These are phyloP conservation scores for Diddensiella caesifluorescens DNA, from an alignment of 805 yeast species.

Conservation along the genomic window DNA sequence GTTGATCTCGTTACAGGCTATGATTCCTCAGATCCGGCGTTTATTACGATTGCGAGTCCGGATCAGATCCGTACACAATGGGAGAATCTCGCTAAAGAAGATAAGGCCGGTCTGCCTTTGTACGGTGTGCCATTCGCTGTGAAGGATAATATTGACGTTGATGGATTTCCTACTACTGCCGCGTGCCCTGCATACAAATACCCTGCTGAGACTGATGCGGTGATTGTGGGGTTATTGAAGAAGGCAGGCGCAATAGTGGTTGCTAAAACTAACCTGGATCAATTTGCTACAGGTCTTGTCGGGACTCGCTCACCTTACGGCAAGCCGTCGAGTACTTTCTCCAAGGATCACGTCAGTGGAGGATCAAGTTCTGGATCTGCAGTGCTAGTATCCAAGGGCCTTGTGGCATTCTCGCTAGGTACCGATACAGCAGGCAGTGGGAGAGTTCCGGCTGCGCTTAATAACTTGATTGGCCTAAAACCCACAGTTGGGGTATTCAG, in stretches of 20 bases:
- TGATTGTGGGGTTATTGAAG: slow-evolving; percentile 66
- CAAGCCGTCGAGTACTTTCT: slow-evolving; percentile 73
- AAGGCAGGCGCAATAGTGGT: slow-evolving; percentile 88
- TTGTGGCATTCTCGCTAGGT: slow-evolving; percentile 83
- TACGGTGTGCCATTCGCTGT: slow-evolving; percentile 95
- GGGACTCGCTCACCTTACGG: slow-evolving; percentile 97
- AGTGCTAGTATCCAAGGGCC: slow-evolving; percentile 80
- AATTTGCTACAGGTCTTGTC: slow-evolving; percentile 95
- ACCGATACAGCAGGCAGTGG: slow-evolving; percentile 99
- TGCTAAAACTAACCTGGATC: slow-evolving; percentile 94
- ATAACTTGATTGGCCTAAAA: slow-evolving; percentile 86
- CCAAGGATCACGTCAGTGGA: slow-evolving; percentile 76
- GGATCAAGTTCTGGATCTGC: slow-evolving; percentile 98
- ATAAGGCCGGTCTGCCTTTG: slow-evolving; percentile 40
- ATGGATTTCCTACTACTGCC: slow-evolving; percentile 80
- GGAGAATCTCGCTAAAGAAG: slow-evolving; percentile 52
- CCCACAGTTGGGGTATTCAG: slow-evolving; percentile 89
- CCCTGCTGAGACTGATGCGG: slow-evolving; percentile 65
- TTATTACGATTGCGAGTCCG: slow-evolving; percentile 74
- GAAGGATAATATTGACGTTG: slow-evolving; percentile 90
- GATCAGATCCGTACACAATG: slow-evolving; percentile 72
- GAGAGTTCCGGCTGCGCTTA: slow-evolving; percentile 92
- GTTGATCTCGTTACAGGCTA: slow-evolving; percentile 32
- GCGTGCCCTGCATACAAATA: slow-evolving; percentile 87
- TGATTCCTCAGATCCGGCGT: slow-evolving; percentile 65